Base-by-base conservation (phyloP, 257 asterid genomes). In the Thymus quinquecostatus region DNA sequence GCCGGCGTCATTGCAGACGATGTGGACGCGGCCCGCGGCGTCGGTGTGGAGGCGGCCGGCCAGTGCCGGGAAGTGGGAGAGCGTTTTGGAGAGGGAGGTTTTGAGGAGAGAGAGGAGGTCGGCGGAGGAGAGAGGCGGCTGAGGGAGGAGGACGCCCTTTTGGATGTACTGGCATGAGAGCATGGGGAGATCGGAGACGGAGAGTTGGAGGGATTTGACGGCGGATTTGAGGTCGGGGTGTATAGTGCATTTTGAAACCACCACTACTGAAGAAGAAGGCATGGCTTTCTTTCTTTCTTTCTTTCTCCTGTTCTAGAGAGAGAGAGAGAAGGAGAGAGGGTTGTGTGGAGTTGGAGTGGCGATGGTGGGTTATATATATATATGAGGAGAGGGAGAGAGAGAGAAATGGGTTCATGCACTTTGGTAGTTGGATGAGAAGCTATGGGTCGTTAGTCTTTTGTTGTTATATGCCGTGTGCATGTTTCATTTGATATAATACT, bases 111-210 rank as follows among this genome's bases (percentile, higher is more conserved):
- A 65, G 56, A 91, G 64, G 44, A 91, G 96, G 9, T 75, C 76
- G 28, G 59, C 38, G 60, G 87, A 48, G 55, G 84, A 74, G 38
- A 82, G 77, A 0, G 90, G 85, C 1, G 94, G 87, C 12, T 73
- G 64, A 0, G 96, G 86, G 2, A 94, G 83, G 8, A 94, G 82
- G 10, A 89, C 95, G 1, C 98, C 98, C 64, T 94, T 94, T 51
- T 94, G 98, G 34, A 94, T 94, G 82, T 94, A 94, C 3, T 94
- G 98, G 11, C 96, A 89, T 1, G 98, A 94, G 59, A 94, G 92
- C 98, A 94, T 94, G 28, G 98, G 96, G 34, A 94, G 95, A 72
- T 94, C 98, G 48, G 98, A 94, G 0, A 91, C 97, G 47, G 98
- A 94, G 86, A 94, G 98, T 48, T 82, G 85, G 6, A 94, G 82